Evolutionary conservation across 306 rosid genomes (phyloP).

Genomic region (Cicer arietinum): DNA sequence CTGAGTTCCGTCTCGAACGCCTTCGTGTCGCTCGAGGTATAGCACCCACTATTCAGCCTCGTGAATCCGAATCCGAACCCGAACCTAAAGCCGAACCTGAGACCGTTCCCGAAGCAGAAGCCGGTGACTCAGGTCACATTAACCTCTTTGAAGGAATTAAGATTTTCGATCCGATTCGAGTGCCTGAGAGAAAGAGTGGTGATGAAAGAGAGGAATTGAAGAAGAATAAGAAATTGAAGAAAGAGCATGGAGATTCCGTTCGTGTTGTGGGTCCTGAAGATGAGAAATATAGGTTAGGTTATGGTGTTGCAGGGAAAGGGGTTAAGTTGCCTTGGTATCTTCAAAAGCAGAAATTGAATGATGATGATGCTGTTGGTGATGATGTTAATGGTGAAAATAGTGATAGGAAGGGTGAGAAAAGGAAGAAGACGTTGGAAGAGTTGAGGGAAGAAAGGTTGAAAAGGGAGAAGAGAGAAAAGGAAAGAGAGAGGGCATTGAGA

Average conservation of each 20-base stretch:
- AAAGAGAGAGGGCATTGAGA: constrained; percentile 67
- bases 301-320: constrained; percentile 88
- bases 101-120: constrained; percentile 31
- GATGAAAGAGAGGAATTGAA: constrained; percentile 48
- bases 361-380: constrained; percentile 10
- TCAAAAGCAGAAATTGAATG: constrained; percentile 54
- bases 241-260: constrained; percentile 51
- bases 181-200: constrained; percentile 45
- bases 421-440: constrained; percentile 76
- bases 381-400: constrained; percentile 25
- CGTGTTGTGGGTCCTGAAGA: constrained; percentile 72
- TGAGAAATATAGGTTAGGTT: constrained; percentile 86
- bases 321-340: constrained; percentile 92
- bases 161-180: constrained; percentile 72
- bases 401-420: constrained; percentile 47
- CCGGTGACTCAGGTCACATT: constrained; percentile 63
- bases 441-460: constrained; percentile 77
- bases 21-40: constrained; percentile 71
- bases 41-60: constrained; percentile 55
- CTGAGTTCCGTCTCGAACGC: constrained; percentile 77
- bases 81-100: constrained; percentile 38
- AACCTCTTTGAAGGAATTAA: constrained; percentile 86
- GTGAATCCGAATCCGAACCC: neutral
- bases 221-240: constrained; percentile 71
- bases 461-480: constrained; percentile 87